A percentile compares a stretch with the other conserved stretches of the same genome.
Conservation (phyloP, 192 early-diverging fungal genomes). For the Coemansia sp. region DNA sequence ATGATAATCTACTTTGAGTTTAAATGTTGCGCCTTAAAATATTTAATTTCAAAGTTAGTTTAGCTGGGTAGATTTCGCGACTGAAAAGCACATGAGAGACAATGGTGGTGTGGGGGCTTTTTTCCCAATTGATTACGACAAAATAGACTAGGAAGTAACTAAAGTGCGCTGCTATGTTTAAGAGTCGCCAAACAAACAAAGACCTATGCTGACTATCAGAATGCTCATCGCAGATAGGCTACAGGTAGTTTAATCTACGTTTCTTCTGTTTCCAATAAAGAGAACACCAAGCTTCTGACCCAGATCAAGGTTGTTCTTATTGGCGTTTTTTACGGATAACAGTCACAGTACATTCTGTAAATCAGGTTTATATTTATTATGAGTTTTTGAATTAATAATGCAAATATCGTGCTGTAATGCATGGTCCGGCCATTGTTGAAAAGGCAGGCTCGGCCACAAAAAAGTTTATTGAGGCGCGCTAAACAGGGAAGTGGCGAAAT, state of each 20-base stretch:
- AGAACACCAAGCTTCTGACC: not conserved
- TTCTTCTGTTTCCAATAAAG: not conserved
- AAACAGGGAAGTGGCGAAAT: not conserved
- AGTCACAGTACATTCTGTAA: not conserved
- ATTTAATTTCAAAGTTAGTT: not conserved
- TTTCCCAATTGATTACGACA: not conserved
- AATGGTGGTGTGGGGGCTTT: not conserved
- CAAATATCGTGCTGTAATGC: not conserved
- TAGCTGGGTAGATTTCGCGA: not conserved
- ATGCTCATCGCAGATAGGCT: not conserved
- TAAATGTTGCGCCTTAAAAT: not conserved
- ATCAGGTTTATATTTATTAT: not conserved
- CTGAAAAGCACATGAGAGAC: not conserved
- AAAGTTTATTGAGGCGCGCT: not conserved
- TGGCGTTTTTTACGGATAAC: not conserved
- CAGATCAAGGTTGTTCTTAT: not conserved
- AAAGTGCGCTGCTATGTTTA: not conserved
- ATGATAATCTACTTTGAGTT: too few species aligned
- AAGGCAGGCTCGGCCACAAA: not conserved
- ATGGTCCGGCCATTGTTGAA: not conserved
- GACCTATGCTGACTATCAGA: not conserved
- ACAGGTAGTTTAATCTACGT: not conserved
- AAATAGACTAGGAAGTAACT: not conserved
- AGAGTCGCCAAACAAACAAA: not conserved
- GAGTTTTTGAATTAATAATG: not conserved